These are phyloP conservation scores for Pythium dissimile DNA, from an alignment of 352 stramenopile genomes.

Conservation along the genomic window DNA sequence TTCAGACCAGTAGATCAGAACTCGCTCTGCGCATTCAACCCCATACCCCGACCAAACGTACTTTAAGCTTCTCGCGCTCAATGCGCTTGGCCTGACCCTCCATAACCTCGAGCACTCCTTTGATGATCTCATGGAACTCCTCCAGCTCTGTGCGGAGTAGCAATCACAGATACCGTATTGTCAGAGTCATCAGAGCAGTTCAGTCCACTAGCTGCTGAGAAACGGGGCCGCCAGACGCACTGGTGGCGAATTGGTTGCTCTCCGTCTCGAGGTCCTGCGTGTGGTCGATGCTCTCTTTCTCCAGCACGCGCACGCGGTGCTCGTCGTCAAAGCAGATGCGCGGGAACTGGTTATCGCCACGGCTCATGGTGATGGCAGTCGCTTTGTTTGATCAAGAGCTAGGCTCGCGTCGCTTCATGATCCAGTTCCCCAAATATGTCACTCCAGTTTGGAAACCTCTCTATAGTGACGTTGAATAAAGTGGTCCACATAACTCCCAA, in stretches of 20 bases:
- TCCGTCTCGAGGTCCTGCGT: constrained; percentile 77
- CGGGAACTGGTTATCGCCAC: constrained; percentile 65
- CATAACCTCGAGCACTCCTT: constrained; percentile 75
- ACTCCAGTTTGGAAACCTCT: constrained; percentile 13
- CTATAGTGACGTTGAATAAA: constrained; percentile 21
- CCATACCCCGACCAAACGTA: constrained; percentile 1
- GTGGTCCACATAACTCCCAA: constrained; percentile 19
- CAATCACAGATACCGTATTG: no score
- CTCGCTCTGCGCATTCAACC: no score
- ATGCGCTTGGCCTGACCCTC: constrained; percentile 76
- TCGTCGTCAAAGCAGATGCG: constrained; percentile 82
- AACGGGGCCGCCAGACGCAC: no score
- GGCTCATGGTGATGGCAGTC: constrained; percentile 41
- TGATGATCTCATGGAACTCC: constrained; percentile 81
- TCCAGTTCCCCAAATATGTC: no score
- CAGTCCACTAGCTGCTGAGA: no score
- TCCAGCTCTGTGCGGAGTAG: constrained; percentile 67
- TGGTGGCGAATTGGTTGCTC: constrained; percentile 81
- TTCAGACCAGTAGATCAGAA: no score
- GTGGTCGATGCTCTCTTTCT: constrained; percentile 73
- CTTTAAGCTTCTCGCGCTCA: constrained; percentile 81
- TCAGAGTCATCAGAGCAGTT: no score
- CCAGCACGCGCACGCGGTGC: constrained; percentile 73
- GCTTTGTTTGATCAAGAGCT: neutral
- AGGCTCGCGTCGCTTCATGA: constrained; percentile 15